phyloP scores from a whole-genome alignment of 2,329 filamentous ascomycete species.

The Aspergillus sp. region DNA sequence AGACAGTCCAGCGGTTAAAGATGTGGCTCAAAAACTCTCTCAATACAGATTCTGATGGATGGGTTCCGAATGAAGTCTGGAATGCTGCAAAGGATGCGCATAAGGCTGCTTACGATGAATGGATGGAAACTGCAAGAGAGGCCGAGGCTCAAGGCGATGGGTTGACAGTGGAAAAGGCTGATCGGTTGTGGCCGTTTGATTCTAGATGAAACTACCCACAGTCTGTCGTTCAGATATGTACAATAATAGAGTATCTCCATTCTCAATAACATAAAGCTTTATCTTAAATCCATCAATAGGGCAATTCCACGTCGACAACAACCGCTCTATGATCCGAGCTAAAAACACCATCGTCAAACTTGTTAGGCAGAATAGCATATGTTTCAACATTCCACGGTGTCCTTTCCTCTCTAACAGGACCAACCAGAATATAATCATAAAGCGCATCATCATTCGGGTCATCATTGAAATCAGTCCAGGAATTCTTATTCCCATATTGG shows the following conservation, averaged over 20 bases:
- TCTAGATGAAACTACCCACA: conserved; percentile 5
- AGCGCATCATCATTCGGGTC: neutral
- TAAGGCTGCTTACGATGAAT: conserved; percentile 13
- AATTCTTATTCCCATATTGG: neutral
- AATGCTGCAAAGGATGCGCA: conserved; percentile 16
- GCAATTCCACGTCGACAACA: neutral
- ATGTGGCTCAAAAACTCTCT: conserved; percentile 13
- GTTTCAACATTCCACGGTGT: neutral
- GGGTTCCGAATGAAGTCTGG: conserved; percentile 20
- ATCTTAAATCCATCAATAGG: too few species aligned
- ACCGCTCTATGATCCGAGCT: neutral
- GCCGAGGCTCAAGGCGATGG: conserved; percentile 3
- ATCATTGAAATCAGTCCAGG: neutral
- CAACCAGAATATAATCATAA: neutral
- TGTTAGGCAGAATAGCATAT: neutral
- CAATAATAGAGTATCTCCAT: too few species aligned
- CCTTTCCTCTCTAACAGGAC: neutral
- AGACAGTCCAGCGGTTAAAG: conserved; percentile 10
- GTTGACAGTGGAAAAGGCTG: conserved; percentile 8
- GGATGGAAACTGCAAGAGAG: conserved; percentile 11
- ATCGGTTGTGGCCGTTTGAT: conserved; percentile 10
- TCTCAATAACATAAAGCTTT: too few species aligned
- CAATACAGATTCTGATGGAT: conserved; percentile 18
- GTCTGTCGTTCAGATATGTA: too few species aligned
- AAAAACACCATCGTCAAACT: neutral